These are phyloP conservation scores for Penicillium sp. DNA, from an alignment of 2,329 filamentous ascomycete species.

Conservation along the genomic window DNA sequence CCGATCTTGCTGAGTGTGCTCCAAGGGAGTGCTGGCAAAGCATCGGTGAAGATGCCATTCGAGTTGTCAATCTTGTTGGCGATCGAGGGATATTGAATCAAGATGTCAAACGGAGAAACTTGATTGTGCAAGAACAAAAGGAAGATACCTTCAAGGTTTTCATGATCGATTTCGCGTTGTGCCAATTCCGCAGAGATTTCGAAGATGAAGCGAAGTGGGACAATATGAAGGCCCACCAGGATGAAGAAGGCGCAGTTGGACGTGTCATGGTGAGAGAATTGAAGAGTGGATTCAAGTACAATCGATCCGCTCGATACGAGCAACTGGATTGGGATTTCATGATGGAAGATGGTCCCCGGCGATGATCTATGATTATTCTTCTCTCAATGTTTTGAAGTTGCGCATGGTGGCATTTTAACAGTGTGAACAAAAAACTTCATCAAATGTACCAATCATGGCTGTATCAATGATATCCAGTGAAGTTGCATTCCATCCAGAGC, in stretches of 20 bases:
- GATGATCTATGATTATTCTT: too few relatives aligned
- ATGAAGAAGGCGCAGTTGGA: constrained; percentile 23
- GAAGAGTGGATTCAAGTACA: constrained; percentile 18
- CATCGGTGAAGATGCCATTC: constrained; percentile 26
- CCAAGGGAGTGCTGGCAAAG: constrained; percentile 16
- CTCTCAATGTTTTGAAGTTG: background rate
- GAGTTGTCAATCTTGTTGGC: constrained; percentile 14
- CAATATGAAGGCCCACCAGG: constrained; percentile 14
- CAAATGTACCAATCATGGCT: background rate
- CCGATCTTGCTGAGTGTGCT: constrained; percentile 10
- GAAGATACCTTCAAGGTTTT: background rate
- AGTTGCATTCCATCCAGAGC: background rate
- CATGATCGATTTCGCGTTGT: background rate
- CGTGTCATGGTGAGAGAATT: constrained; percentile 18
- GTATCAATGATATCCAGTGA: too few relatives aligned
- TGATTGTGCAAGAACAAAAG: background rate
- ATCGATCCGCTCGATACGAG: constrained; percentile 10
- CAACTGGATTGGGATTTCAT: too few relatives aligned
- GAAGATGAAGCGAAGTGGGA: constrained; percentile 14
- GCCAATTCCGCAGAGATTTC: constrained; percentile 15
- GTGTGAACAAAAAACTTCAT: background rate
- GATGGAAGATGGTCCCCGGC: too few relatives aligned
- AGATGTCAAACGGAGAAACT: constrained; percentile 21
- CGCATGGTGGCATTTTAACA: background rate
- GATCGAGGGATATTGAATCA: constrained; percentile 21